Evolutionary conservation across 2,329 filamentous ascomycete species (phyloP).

Genomic region (Botrytis deweyae): DNA sequence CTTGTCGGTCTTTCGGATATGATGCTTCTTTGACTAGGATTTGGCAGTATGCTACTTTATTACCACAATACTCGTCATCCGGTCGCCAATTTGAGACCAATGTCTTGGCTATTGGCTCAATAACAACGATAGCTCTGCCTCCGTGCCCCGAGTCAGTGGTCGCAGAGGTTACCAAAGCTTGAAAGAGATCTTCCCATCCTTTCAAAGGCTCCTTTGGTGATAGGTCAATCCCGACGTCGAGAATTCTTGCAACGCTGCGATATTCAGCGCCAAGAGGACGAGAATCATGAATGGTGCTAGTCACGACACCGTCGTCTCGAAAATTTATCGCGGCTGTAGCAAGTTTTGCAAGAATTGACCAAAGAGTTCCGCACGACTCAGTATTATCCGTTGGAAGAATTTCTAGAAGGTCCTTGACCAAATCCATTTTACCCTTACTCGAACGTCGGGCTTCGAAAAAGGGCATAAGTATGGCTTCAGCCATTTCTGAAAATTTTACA

Average conservation of each 20-base stretch:
- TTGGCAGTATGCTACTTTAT: conserved; percentile 38
- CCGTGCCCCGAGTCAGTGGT: conserved; percentile 65
- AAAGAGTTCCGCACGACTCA: conserved; percentile 32
- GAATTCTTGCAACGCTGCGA: conserved; percentile 64
- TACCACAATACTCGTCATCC: conserved; percentile 20
- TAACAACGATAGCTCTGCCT: conserved; percentile 62
- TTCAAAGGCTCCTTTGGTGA: conserved; percentile 33
- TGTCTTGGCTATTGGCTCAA: conserved; percentile 68
- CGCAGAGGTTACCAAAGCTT: conserved; percentile 55
- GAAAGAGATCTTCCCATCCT: conserved; percentile 54
- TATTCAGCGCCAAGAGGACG: conserved; percentile 65
- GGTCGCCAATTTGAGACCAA: conserved; percentile 44
- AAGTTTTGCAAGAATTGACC: conserved; percentile 37
- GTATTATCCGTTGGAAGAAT: conserved; percentile 35
- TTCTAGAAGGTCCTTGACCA: conserved; percentile 38
- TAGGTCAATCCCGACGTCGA: conserved; percentile 59
- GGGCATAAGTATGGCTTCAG: conserved; percentile 54
- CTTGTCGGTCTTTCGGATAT: conserved; percentile 59
- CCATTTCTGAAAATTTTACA: conserved; percentile 33
- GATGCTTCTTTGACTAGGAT: conserved; percentile 42
- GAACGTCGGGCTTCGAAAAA: conserved; percentile 51
- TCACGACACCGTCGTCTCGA: conserved; percentile 25
- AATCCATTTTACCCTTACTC: conserved; percentile 41
- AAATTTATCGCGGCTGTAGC: conserved; percentile 29
- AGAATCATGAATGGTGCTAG: conserved; percentile 42